These are phyloP conservation scores for Paramyrothecium roridum DNA, from an alignment of 2,329 filamentous ascomycete species.

Conservation along the genomic window DNA sequence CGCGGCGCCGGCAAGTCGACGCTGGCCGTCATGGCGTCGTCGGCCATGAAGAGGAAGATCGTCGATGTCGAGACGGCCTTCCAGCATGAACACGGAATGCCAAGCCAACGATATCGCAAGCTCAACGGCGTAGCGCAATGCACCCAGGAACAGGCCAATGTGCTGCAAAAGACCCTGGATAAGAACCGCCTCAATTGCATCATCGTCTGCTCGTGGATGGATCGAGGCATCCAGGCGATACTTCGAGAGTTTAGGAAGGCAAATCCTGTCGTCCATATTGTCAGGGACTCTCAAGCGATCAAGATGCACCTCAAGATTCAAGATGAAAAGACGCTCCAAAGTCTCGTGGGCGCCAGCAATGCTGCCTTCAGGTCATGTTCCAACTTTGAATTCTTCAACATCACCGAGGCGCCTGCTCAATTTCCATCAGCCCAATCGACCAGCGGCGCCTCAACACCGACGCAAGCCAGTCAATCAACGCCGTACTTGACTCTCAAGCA, in stretches of 20 bases:
- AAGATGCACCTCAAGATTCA: constrained; percentile 58
- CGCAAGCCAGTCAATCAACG: constrained; percentile 28
- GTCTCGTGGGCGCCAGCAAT: constrained; percentile 54
- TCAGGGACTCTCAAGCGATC: constrained; percentile 63
- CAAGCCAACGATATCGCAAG: constrained; percentile 61
- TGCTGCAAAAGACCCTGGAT: constrained; percentile 58
- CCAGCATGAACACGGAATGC: constrained; percentile 58
- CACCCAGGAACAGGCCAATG: constrained; percentile 58
- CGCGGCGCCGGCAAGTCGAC: constrained; percentile 75
- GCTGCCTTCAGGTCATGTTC: constrained; percentile 63
- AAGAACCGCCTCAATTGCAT: constrained; percentile 60
- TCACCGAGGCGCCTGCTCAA: constrained; percentile 52
- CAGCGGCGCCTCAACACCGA: constrained; percentile 3
- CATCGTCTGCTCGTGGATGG: constrained; percentile 71
- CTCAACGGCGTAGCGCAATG: constrained; percentile 60
- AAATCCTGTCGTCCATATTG: constrained; percentile 69
- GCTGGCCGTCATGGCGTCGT: constrained; percentile 70
- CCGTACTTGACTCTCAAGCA: constrained; percentile 66
- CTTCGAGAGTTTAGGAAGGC: constrained; percentile 60
- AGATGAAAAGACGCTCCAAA: constrained; percentile 52
- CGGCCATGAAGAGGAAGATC: constrained; percentile 64
- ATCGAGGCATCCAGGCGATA: constrained; percentile 57
- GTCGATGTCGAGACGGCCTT: constrained; percentile 70
- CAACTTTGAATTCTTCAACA: constrained; percentile 75
- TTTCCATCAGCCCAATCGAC: constrained; percentile 5